Base-by-base conservation (phyloP, 257 asterid genomes). In the Verbena officinalis region DNA sequence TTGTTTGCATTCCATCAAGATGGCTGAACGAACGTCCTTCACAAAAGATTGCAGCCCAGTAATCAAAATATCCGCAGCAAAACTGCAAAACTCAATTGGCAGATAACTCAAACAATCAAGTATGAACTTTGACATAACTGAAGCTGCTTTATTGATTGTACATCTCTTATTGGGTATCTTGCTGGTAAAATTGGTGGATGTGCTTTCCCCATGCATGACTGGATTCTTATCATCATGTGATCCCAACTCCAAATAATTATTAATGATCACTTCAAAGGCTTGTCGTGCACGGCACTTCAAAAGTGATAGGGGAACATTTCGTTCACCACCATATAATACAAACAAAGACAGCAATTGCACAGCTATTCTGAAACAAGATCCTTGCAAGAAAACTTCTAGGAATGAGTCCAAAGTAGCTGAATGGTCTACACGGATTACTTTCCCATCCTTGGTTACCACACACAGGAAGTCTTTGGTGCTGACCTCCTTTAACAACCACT, bases 71-170 rank as follows among this genome's bases (percentile, higher is more conserved):
- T 81, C 89, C 27, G 85, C 92, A 67, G 92, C 95, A 73, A 82
- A 90, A 69, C 88, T 79, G 78, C 91, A 83, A 79, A 84, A 94
- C 68, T 94, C 99, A 76, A 75, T 34, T 48, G 99, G 99, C 24
- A 94, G 71, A 83, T 86, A 84, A 45, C 95, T 69, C 71, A 94
- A 82, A 77, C 95, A 88, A 66, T 94, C 93, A 46, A 94, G 87
- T 55, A 88, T 57, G 70, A 94, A 90, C 73, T 79, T 84, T 40
- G 97, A 81, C 63, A 74, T 72, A 59, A 66, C 78, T 40, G 77
- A 48, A 57, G 70, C 72, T 13, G 72, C 82, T 70, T 68, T 75
- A 55, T 60, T 74, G 38, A 67, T 67, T 59, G 53, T 54, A 40
- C 57, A 71, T 70, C 59, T 59, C 60, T 76, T 70, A 53, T 65